Evolutionary conservation across 1,284 basidiomycete genomes (phyloP).

Genomic region (Cutaneotrichosporon cavernicola): DNA sequence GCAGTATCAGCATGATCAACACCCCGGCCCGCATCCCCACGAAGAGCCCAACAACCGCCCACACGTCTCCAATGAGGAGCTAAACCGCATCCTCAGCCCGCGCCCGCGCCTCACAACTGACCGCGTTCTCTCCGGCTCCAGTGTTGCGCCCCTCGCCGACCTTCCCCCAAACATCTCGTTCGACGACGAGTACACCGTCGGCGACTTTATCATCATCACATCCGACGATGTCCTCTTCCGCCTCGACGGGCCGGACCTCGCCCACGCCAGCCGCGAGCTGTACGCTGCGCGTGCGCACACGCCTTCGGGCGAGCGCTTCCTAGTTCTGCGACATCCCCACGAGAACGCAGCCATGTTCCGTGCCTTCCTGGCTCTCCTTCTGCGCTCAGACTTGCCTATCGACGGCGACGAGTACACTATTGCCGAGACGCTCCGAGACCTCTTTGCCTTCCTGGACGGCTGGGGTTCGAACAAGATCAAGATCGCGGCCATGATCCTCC

Average conservation of each 20-base stretch:
- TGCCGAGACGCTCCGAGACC: background rate
- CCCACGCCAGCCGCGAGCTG: background rate
- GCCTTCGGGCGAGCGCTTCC: background rate
- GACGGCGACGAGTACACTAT: background rate
- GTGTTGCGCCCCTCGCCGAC: background rate
- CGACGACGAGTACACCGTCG: background rate
- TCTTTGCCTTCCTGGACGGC: background rate
- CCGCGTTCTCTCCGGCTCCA: background rate
- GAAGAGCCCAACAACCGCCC: background rate
- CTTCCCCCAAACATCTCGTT: background rate
- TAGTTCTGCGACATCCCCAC: background rate
- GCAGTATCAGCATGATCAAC: too few species aligned
- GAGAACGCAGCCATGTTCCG: conserved; percentile 3
- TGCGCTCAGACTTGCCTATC: background rate
- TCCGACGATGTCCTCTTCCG: conserved; percentile 7
- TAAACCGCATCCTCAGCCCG: background rate
- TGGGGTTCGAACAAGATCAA: background rate
- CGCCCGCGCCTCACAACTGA: background rate
- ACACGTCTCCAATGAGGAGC: background rate
- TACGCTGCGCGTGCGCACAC: background rate
- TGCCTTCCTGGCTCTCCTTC: background rate
- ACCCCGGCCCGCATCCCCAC: background rate
- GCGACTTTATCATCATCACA: background rate
- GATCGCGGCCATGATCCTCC: background rate
- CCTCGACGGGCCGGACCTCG: background rate